These are phyloP conservation scores for Torulaspora microellipsoides DNA, from an alignment of 805 yeast species.

Conservation along the genomic window DNA sequence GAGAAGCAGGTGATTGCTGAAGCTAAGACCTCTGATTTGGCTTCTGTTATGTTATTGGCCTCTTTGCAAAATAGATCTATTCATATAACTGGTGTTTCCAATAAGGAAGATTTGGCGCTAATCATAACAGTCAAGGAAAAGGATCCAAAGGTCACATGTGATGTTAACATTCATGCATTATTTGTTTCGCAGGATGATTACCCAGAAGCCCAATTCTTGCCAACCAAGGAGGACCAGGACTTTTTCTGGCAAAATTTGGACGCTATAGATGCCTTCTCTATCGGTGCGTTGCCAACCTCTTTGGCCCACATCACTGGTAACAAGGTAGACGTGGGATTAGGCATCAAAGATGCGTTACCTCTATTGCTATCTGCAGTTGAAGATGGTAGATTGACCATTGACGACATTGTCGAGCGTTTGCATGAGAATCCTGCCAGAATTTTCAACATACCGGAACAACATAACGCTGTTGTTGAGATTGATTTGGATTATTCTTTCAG, in stretches of 20 bases:
- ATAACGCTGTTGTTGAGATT: conserved; percentile 65
- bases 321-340: conserved; percentile 63
- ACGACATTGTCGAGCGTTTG: conserved; percentile 66
- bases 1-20: conserved; percentile 84
- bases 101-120: conserved; percentile 75
- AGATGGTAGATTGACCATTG: conserved; percentile 64
- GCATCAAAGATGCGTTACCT: conserved; percentile 77
- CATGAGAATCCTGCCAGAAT: conserved; percentile 78
- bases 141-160: conserved; percentile 81
- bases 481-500: conserved; percentile 63
- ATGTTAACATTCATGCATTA: conserved; percentile 74
- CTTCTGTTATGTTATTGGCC: conserved; percentile 86
- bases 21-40: conserved; percentile 86
- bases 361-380: conserved; percentile 75
- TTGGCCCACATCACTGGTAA: conserved; percentile 63
- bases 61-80: conserved; percentile 79
- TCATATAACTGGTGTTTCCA: conserved; percentile 82
- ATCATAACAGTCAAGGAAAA: conserved; percentile 82
- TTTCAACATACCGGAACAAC: conserved; percentile 78
- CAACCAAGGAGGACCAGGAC: conserved; percentile 73
- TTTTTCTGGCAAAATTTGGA: conserved; percentile 75
- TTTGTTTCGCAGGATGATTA: conserved; percentile 71
- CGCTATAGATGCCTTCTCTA: conserved; percentile 77
- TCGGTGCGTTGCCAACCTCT: conserved; percentile 73
- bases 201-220: conserved; percentile 68